Conservation (phyloP, 176 grass and related monocot species). For the Saccharum spontaneum region DNA sequence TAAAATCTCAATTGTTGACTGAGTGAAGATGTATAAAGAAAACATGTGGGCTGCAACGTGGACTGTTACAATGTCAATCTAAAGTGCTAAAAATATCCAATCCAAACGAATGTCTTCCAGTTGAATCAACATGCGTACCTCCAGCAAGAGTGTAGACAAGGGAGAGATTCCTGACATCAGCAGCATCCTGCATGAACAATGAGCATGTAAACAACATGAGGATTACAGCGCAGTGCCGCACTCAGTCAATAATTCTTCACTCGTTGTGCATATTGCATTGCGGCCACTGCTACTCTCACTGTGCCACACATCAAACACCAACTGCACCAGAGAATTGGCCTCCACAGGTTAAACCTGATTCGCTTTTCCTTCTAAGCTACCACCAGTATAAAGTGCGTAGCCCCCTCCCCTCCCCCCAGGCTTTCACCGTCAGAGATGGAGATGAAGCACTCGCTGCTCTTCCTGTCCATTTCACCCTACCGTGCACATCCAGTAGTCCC, state of each 20-base stretch:
- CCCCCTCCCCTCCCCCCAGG: neutral
- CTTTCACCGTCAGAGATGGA: neutral
- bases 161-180: slow-evolving; percentile 86
- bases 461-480: neutral
- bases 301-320: neutral
- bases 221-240: neutral
- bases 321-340: neutral
- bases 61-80: neutral
- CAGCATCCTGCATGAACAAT: slow-evolving; percentile 53
- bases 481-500: neutral
- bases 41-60: neutral
- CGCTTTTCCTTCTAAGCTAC: neutral
- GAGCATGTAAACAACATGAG: neutral
- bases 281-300: neutral
- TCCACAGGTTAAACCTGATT: neutral
- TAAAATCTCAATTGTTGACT: neutral
- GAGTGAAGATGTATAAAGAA: neutral
- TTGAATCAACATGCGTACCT: slow-evolving; percentile 36
- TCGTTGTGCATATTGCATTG: neutral
- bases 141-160: slow-evolving; percentile 88
- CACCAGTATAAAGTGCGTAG: neutral
- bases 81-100: neutral
- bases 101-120: neutral
- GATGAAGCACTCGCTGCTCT: neutral
- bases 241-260: neutral